These are phyloP conservation scores for Zygotorulaspora sp. DNA, from an alignment of 805 yeast genomes.

Conservation along the genomic window DNA sequence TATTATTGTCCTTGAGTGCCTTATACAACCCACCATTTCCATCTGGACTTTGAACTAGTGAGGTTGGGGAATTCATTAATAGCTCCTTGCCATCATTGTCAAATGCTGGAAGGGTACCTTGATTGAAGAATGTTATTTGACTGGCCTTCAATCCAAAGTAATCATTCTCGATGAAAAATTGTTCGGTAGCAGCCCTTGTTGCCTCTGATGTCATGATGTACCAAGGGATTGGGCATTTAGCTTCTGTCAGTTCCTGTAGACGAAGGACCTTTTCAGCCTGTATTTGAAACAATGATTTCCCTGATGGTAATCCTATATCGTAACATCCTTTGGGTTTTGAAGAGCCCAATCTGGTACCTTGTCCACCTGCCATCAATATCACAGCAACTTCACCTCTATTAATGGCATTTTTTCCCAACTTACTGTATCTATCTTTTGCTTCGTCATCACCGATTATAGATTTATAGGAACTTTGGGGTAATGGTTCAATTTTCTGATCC, in stretches of 20 bases:
- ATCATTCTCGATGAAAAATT: conserved; percentile 54
- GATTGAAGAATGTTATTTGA: conserved; percentile 80
- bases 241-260: conserved; percentile 43
- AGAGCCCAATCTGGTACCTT: conserved; percentile 93
- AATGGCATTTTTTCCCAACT: conserved; percentile 65
- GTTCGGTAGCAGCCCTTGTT: conserved; percentile 70
- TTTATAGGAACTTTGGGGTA: conserved; percentile 53
- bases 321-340: conserved; percentile 91
- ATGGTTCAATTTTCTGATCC: conserved; percentile 38
- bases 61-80: conserved; percentile 50
- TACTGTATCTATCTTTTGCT: conserved; percentile 40
- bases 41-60: conserved; percentile 84
- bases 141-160: conserved; percentile 64
- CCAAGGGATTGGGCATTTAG: conserved; percentile 52
- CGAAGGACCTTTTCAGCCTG: conserved; percentile 82
- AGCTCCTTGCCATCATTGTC: conserved; percentile 63
- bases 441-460: conserved; percentile 39
- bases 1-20: conserved; percentile 61
- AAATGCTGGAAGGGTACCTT: conserved; percentile 92
- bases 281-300: conserved; percentile 79
- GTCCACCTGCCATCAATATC: conserved; percentile 95
- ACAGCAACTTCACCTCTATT: conserved; percentile 76
- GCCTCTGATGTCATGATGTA: conserved; percentile 95
- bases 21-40: conserved; percentile 97
- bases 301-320: conserved; percentile 78